A percentile compares a stretch with the other conserved stretches of the same genome.
These are phyloP conservation scores for Aspergillus brunneoviolaceus DNA, from an alignment of 2,329 filamentous ascomycete species.

Conservation along the genomic window DNA sequence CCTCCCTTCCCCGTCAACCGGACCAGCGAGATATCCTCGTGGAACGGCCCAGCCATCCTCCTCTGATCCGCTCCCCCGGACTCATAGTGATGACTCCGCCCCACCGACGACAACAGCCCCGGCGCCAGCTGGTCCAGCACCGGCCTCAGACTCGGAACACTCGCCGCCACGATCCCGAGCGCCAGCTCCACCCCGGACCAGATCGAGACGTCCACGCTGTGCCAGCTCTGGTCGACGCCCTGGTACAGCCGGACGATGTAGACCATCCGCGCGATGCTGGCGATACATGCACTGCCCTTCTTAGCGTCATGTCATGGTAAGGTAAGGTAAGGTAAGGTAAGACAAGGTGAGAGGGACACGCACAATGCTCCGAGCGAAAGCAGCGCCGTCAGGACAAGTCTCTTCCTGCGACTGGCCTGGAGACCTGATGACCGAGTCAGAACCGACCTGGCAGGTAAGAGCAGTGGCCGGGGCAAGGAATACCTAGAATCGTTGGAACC, in stretches of 20 bases:
- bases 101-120: background rate
- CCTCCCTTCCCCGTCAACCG: too few relatives aligned
- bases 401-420: background rate
- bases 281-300: slow-evolving; percentile 9
- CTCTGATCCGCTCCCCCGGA: too few relatives aligned
- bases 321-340: too few relatives aligned
- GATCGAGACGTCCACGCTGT: slow-evolving; percentile 12
- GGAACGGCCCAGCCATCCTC: too few relatives aligned
- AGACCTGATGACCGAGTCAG: background rate
- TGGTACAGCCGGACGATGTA: slow-evolving; percentile 14
- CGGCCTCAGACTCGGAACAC: slow-evolving; percentile 1
- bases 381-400: background rate
- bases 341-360: background rate
- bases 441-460: too few relatives aligned
- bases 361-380: slow-evolving; percentile 5
- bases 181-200: slow-evolving; percentile 11
- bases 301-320: too few relatives aligned
- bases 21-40: too few relatives aligned
- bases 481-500: slow-evolving; percentile 1
- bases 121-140: background rate
- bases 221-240: slow-evolving; percentile 12
- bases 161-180: slow-evolving; percentile 4
- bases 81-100: too few relatives aligned
- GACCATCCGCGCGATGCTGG: slow-evolving; percentile 13
- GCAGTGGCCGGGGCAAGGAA: background rate